A percentile compares a stretch with the other conserved stretches of the same genome.
phyloP scores from a whole-genome alignment of 345 rosid genomes.

The Viola odorata region DNA sequence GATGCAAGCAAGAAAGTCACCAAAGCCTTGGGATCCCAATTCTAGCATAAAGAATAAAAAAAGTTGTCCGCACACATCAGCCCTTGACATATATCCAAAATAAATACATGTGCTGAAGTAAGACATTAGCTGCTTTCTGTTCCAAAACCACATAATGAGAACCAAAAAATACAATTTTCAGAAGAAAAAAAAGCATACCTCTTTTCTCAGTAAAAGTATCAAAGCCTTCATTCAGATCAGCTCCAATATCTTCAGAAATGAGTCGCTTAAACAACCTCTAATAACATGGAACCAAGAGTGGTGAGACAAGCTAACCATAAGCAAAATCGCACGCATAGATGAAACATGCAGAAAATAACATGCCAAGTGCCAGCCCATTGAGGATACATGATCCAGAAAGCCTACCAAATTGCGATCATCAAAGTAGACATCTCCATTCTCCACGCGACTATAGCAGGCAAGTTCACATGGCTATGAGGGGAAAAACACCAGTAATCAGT shows the following conservation, averaged over 20 bases:
- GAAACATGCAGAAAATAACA: conserved; percentile 7
- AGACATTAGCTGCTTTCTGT: background rate
- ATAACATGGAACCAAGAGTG: conserved; percentile 14
- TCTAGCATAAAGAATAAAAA: conserved; percentile 41
- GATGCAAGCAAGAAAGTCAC: conserved; percentile 76
- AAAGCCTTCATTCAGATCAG: conserved; percentile 89
- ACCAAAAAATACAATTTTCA: background rate
- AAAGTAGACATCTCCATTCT: conserved; percentile 76
- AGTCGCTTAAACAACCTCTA: conserved; percentile 89
- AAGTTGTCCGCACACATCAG: conserved; percentile 12
- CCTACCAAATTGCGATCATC: conserved; percentile 79
- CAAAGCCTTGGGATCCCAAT: conserved; percentile 84
- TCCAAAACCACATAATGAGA: background rate
- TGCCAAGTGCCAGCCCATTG: too few species aligned
- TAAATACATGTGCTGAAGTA: background rate
- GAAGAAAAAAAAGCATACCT: conserved; percentile 37
- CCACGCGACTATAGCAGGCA: conserved; percentile 80
- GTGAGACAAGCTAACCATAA: conserved; percentile 12
- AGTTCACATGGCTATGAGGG: conserved; percentile 71
- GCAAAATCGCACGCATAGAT: background rate
- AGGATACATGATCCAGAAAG: conserved; percentile 17
- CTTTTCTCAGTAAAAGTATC: conserved; percentile 75
- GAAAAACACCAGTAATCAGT: background rate
- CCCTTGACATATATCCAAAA: background rate
- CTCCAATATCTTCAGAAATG: conserved; percentile 73